A percentile compares a stretch with the other conserved stretches of the same genome.
phyloP scores from a whole-genome alignment of 768 basidiomycete genomes.

The Lentinula guzmanii region DNA sequence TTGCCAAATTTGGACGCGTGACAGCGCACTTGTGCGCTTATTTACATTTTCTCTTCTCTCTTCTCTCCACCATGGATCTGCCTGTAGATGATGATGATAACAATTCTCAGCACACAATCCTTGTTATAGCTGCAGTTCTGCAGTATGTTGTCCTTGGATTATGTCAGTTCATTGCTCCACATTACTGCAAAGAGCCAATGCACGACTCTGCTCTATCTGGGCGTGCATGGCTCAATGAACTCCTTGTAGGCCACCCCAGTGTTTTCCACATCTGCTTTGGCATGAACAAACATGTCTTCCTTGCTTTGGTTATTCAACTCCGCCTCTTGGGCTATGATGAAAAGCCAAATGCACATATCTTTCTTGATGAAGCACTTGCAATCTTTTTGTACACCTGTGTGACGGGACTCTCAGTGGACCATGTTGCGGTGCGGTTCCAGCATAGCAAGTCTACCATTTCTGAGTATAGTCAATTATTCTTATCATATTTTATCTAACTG shows the following conservation, averaged over 20 bases:
- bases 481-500: too few relatives aligned
- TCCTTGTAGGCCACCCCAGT: constrained; percentile 12
- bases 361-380: too few relatives aligned
- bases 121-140: background rate
- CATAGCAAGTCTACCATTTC: too few relatives aligned
- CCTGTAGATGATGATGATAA: too few relatives aligned
- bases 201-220: constrained; percentile 14
- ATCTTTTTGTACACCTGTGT: too few relatives aligned
- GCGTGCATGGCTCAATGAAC: constrained; percentile 13
- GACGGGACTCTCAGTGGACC: too few relatives aligned
- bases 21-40: too few relatives aligned
- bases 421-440: too few relatives aligned
- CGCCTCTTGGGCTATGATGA: background rate
- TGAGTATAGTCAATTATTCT: too few relatives aligned
- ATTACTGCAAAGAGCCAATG: constrained; percentile 10
- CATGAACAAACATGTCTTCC: constrained; percentile 12
- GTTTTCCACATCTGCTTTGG: constrained; percentile 13
- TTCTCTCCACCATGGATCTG: too few relatives aligned
- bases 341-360: background rate
- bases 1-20: too few relatives aligned
- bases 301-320: constrained; percentile 8
- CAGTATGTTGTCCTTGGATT: background rate
- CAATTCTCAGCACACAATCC: background rate
- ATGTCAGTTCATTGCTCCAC: background rate
- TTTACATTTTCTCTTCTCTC: too few relatives aligned